Conservation (phyloP, 306 rosid species). For the Malus fusca region DNA sequence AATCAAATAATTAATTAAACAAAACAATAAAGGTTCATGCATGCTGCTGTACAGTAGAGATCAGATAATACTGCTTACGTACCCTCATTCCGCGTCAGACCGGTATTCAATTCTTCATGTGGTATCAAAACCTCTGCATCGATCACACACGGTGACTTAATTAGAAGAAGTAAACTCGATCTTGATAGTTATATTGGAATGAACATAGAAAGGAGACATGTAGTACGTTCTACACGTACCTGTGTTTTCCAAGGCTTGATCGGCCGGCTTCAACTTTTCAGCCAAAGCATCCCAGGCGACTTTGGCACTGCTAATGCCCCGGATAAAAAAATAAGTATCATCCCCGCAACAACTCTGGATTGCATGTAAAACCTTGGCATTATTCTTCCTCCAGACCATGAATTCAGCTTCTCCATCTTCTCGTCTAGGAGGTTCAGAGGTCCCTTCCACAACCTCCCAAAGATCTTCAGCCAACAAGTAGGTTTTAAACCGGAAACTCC, state of each 20-base stretch:
- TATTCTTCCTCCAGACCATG: not conserved
- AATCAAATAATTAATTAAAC: not conserved
- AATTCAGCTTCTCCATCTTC: not conserved
- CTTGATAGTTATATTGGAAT: not conserved
- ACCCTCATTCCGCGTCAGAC: not conserved
- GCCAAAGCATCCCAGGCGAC: not conserved
- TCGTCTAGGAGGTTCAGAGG: not conserved
- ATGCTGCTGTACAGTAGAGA: not conserved
- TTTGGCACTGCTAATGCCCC: not conserved
- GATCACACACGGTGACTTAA: not conserved
- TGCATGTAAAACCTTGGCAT: not conserved
- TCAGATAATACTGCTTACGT: not conserved
- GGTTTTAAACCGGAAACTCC: not conserved
- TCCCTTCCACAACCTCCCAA: not conserved
- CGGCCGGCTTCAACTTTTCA: not conserved
- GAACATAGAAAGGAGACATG: not conserved
- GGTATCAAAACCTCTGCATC: not conserved
- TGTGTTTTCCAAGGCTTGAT: not conserved
- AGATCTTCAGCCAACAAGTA: constrained; percentile 15
- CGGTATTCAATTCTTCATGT: not conserved
- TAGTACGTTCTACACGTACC: not conserved
- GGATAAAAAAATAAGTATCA: not conserved
- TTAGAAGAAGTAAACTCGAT: not conserved
- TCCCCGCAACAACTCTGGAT: not conserved
- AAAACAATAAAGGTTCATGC: not conserved